A percentile compares a stretch with the other conserved stretches of the same genome.
These are phyloP conservation scores for Fusarium pseudonygamai DNA, from an alignment of 2,329 filamentous ascomycete species.

Conservation along the genomic window DNA sequence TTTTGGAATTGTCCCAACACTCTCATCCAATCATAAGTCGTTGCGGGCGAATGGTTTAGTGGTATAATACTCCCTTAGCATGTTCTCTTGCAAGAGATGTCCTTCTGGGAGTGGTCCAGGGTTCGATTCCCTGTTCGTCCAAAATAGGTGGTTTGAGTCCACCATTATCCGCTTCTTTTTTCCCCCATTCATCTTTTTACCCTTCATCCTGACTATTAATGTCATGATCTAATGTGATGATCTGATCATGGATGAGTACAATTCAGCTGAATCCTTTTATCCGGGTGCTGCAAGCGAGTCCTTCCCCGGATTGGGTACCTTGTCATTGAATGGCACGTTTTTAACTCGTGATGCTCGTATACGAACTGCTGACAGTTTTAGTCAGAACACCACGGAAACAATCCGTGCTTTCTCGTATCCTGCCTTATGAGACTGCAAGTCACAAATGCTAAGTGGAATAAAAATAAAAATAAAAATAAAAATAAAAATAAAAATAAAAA, in stretches of 20 bases:
- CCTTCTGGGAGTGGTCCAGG: constrained; percentile 29
- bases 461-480: not conserved
- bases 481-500: not conserved
- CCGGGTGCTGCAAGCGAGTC: not conserved
- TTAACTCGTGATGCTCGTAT: not conserved
- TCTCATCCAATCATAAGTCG: not conserved
- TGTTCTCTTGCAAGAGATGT: not conserved
- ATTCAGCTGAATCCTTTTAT: not conserved
- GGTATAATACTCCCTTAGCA: constrained; percentile 33
- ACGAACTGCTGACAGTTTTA: not conserved
- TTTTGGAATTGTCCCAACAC: fast-evolving
- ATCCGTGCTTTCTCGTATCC: not conserved
- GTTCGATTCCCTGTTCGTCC: constrained; percentile 37
- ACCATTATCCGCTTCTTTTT: constrained; percentile 9
- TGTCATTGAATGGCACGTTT: not conserved
- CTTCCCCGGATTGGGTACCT: not conserved
- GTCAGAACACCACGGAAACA: not conserved
- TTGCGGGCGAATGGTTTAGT: constrained; percentile 22
- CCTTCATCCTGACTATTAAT: not conserved
- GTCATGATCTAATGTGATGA: not conserved
- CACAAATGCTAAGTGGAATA: not conserved
- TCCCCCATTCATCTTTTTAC: not conserved
- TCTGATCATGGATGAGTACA: not conserved
- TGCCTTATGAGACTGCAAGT: not conserved
- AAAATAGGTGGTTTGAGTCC: constrained; percentile 12